These are phyloP conservation scores for Aspergillus sp. DNA, from an alignment of 2,329 filamentous ascomycete species.

Conservation along the genomic window DNA sequence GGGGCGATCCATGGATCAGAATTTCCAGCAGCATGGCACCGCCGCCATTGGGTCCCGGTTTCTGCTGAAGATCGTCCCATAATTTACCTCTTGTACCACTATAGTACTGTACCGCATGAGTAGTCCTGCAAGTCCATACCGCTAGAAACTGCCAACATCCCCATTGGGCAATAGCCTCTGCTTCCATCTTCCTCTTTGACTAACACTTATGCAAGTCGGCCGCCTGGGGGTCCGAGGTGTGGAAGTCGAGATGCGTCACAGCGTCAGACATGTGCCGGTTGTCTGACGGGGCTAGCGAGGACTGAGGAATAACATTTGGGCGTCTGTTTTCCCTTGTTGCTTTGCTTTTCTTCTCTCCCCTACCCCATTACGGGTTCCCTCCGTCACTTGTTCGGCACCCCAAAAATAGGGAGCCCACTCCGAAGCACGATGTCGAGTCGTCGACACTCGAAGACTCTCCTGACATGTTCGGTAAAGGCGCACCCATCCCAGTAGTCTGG, in stretches of 20 bases:
- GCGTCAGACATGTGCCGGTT: neutral
- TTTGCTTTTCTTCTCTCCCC: neutral
- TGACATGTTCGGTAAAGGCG: neutral
- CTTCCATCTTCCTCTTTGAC: neutral
- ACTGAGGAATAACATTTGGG: neutral
- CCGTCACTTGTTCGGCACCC: too few species aligned
- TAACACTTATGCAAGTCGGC: neutral
- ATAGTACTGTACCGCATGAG: neutral
- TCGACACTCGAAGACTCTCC: neutral
- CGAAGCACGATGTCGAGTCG: neutral
- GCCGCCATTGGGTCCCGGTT: slow-evolving; percentile 28
- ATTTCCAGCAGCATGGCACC: slow-evolving; percentile 32
- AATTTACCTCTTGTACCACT: slow-evolving; percentile 10
- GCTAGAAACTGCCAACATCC: slow-evolving; percentile 4
- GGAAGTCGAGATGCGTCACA: neutral
- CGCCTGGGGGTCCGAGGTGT: neutral
- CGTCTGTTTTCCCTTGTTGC: neutral
- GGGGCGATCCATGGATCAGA: slow-evolving; percentile 16
- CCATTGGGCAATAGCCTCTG: neutral
- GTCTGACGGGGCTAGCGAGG: neutral
- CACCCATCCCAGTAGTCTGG: slow-evolving; percentile 19
- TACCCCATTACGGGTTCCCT: neutral
- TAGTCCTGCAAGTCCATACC: neutral
- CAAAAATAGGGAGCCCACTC: neutral
- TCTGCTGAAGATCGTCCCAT: slow-evolving; percentile 20